phyloP scores from a whole-genome alignment of 768 basidiomycete species.

The Guyanaporus albipodus region DNA sequence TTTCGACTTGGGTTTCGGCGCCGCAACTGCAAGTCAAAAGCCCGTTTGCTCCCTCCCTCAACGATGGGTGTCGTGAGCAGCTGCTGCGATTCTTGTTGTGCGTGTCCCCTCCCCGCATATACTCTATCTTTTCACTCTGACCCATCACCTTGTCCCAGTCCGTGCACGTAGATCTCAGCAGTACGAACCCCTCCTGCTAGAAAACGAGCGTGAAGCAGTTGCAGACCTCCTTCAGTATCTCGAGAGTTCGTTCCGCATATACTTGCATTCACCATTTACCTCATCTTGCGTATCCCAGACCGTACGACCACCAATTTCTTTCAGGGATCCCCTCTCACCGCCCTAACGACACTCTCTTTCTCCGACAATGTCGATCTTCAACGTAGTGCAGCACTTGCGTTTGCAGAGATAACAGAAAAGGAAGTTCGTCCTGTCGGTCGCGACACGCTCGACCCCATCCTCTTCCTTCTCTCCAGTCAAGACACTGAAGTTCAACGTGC shows the following conservation, averaged over 20 bases:
- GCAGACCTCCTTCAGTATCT: constrained; percentile 96
- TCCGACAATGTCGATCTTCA: constrained; percentile 99
- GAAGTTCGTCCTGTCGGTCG: constrained; percentile 95
- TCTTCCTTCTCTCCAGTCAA: constrained; percentile 94
- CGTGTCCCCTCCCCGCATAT: constrained; percentile 28
- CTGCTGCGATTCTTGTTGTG: constrained; percentile 84
- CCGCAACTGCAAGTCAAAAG: constrained; percentile 9
- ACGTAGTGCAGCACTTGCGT: constrained; percentile 94
- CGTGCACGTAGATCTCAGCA: constrained; percentile 79
- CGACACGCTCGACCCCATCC: constrained; percentile 96
- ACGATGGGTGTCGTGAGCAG: constrained; percentile 72
- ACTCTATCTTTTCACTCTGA: constrained; percentile 6
- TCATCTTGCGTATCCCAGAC: constrained; percentile 40
- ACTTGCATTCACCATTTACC: neutral
- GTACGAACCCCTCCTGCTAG: constrained; percentile 81
- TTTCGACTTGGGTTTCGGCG: constrained; percentile 13
- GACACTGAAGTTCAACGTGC: constrained; percentile 99
- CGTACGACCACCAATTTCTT: constrained; percentile 99
- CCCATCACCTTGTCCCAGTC: constrained; percentile 44
- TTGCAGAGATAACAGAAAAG: constrained; percentile 99
- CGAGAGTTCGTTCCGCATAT: constrained; percentile 66
- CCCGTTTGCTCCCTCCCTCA: neutral
- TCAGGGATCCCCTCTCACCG: constrained; percentile 84
- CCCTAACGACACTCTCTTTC: constrained; percentile 95
- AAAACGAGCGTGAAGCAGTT: constrained; percentile 96